Base-by-base conservation (phyloP, 768 basidiomycete genomes). In the Mycena rebaudengoi region DNA sequence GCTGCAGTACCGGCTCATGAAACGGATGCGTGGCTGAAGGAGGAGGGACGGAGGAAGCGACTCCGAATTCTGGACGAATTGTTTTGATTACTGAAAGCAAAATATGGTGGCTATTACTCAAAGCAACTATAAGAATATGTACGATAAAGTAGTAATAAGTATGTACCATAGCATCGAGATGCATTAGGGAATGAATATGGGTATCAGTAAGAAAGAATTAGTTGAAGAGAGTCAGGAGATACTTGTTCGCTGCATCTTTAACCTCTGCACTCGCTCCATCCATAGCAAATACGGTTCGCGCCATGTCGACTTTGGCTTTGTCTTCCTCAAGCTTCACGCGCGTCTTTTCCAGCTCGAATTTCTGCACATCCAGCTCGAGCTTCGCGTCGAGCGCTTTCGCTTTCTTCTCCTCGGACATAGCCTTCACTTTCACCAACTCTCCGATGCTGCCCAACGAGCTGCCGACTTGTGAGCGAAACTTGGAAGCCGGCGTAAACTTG, bases 271-370 rank as follows among this genome's bases (percentile, higher is more conserved):
- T 55, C 6, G 41, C 20, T 1, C 53, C 53, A 16, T 39, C 37
- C 11, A 23, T 55, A 7, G 39, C 12, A n/a, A 55, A 25, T 11
- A 56, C 29, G 7, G 14, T 45, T 4, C 39, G 43, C 28, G 54
- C 54, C 43, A 56, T 56, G 21, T 56, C 54, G 14, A 35, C 32
- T 43, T 56, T 56, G 41, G n/a, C 43, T 43, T 45, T 44, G 21
- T n/a, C 18, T 23, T 56, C 35, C 16, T 56, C 53, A 40, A 56
- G 21, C 32, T 44, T 43, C 20, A 45, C 30, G 21, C 35, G 32
- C 43, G 44, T 32, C 4, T 43, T 40, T 25, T 56, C 54, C 12
- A 43, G 11, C 41, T 43, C 12, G 20, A 43, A 21, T 20, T 43
- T 43, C 7, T 11, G 12, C 35, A 10, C 10, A 18, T 37, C 35